Base-by-base conservation (phyloP, 1,139 yeast genomes). In the Pichia sp. region DNA sequence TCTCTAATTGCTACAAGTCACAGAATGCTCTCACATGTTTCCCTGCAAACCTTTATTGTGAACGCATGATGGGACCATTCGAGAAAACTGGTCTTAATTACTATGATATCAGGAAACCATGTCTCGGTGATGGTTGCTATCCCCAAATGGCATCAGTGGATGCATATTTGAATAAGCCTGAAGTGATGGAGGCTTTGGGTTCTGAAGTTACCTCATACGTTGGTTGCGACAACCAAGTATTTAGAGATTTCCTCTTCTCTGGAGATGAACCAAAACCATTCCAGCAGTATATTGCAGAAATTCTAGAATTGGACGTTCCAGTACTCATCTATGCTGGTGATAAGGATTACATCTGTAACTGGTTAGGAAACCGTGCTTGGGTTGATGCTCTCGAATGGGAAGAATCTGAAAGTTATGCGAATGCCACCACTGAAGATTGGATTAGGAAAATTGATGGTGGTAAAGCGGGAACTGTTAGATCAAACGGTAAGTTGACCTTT, bases 301-400 rank as follows among this genome's bases (percentile, higher is more conserved):
- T 80, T 36, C 63, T 81, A 38, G 78, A 80, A 35, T 55, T 64
- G 41, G 74, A 69, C 6, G 58, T 84, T 34, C 94, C 94, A 13
- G 85, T 83, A n/a, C 70, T 84, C 52, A 69, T 83, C 43, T 84
- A 84, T 52, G 94, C 91, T 14, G 94, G 94, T 53, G 94, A 84
- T 59, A 82, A 83, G 62, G 94, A 84, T 60, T 85, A 74, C 59
- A 84, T 85, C 50, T 85, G 95, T 63, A 85, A 85, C 63, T 85
- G 94, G 94, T 69, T 85, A 50, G 94, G 94, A 40, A 84, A 83
- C 62, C 72, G 72, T 54, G 88, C 80, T 7, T 82, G 94, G 93
- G 64, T 84, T 26, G 69, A 81, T 51, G 67, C 62, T 42, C 67
- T 84, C 50, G 76, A 74, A 43, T 83, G 91, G 87, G 56, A 66